These are phyloP conservation scores for Grammothele lineata DNA, from an alignment of 768 basidiomycete genomes.

Conservation along the genomic window DNA sequence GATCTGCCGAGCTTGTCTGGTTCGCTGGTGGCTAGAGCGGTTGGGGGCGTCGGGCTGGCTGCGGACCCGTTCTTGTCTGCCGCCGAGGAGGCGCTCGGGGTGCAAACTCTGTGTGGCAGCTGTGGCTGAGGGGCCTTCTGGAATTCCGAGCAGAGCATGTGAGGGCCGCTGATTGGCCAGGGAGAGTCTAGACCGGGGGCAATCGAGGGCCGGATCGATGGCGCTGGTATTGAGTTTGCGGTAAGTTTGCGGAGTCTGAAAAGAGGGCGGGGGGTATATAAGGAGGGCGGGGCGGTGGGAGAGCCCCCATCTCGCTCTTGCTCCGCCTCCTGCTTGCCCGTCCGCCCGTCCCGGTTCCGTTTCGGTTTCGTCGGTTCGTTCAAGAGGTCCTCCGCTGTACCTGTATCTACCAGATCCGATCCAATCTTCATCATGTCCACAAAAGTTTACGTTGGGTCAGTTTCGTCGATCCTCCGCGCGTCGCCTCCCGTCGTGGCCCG, in stretches of 20 bases:
- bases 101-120: constrained; percentile 1
- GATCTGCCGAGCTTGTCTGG: no score
- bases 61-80: no score
- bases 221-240: constrained; percentile 8
- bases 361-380: constrained; percentile 52
- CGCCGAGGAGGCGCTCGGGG: neutral
- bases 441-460: constrained; percentile 94
- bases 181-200: constrained; percentile 12
- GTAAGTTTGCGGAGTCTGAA: constrained; percentile 54
- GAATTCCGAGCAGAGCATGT: constrained; percentile 5
- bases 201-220: constrained; percentile 11
- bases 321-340: constrained; percentile 45
- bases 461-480: constrained; percentile 40
- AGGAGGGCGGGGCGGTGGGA: constrained; percentile 12
- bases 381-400: constrained; percentile 45
- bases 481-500: constrained; percentile 37
- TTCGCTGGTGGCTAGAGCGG: no score
- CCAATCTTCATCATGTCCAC: constrained; percentile 56
- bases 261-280: constrained; percentile 37
- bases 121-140: constrained; percentile 8
- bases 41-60: no score
- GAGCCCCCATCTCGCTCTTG: constrained; percentile 18
- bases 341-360: constrained; percentile 43
- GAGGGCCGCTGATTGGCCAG: constrained; percentile 11
- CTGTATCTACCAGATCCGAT: constrained; percentile 41